A percentile compares a stretch with the other conserved stretches of the same genome.
phyloP scores from a whole-genome alignment of 441 rosid genomes.

The Jatropha podagrica region DNA sequence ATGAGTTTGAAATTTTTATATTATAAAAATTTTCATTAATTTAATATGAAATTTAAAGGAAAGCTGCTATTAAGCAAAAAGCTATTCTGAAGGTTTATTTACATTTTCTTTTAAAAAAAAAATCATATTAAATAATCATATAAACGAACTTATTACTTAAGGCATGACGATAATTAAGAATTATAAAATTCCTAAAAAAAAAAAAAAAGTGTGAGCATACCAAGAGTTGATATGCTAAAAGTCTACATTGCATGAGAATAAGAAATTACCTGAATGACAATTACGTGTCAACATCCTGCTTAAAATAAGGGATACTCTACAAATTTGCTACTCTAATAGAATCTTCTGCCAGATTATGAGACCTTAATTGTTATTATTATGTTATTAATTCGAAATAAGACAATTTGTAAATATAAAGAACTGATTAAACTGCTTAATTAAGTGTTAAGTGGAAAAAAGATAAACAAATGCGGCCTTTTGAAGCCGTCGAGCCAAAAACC shows the following conservation, averaged over 20 bases:
- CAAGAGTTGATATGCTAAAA: not conserved
- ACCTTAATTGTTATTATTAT: slow-evolving; percentile 5
- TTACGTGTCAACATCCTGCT: slow-evolving; percentile 1
- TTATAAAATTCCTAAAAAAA: not conserved
- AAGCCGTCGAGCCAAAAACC: not conserved
- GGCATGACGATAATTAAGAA: slow-evolving; percentile 6
- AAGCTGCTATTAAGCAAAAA: not conserved
- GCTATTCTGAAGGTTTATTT: too few species aligned
- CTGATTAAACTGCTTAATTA: too few species aligned
- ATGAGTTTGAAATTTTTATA: too few species aligned
- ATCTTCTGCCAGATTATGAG: not conserved
- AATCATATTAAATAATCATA: not conserved
- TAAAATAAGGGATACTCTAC: slow-evolving; percentile 4
- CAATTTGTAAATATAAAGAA: not conserved
- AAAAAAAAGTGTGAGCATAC: not conserved
- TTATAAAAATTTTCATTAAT: too few species aligned
- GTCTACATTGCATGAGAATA: not conserved
- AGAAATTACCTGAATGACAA: not conserved
- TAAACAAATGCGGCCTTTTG: slow-evolving; percentile 6
- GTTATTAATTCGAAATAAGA: not conserved
- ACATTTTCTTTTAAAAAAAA: too few species aligned
- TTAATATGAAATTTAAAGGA: too few species aligned
- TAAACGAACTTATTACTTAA: not conserved
- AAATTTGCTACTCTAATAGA: not conserved
- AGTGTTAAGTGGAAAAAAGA: too few species aligned